These are phyloP conservation scores for Claviceps lovelessii DNA, from an alignment of 2,329 filamentous ascomycete species.

Conservation along the genomic window DNA sequence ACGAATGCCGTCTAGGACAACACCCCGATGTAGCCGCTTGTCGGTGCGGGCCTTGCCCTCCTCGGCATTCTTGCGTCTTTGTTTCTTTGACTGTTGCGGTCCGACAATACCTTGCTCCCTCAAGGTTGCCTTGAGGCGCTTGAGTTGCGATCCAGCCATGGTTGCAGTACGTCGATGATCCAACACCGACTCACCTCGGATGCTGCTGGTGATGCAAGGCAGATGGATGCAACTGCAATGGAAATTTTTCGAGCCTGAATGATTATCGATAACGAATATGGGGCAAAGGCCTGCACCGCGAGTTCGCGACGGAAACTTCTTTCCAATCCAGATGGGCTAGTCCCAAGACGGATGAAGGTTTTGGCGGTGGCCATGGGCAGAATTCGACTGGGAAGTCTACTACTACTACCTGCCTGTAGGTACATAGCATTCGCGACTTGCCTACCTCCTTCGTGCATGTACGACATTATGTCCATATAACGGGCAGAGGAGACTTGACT, in stretches of 20 bases:
- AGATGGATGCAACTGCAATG: neutral
- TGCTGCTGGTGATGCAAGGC: slow-evolving; percentile 5
- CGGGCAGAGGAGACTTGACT: too few species aligned
- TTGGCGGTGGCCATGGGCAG: slow-evolving; percentile 12
- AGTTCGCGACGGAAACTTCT: neutral
- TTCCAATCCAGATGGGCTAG: neutral
- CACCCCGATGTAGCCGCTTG: slow-evolving; percentile 61
- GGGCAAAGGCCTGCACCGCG: neutral
- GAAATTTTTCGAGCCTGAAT: slow-evolving; percentile 1
- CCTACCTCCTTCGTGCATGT: too few species aligned
- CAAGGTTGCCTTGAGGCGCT: slow-evolving; percentile 83
- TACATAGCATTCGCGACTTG: too few species aligned
- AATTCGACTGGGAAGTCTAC: neutral
- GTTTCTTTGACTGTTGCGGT: slow-evolving; percentile 89
- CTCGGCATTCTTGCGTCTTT: slow-evolving; percentile 61
- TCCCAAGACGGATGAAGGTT: slow-evolving; percentile 3
- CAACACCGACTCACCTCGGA: slow-evolving; percentile 1
- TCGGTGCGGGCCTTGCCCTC: slow-evolving; percentile 51
- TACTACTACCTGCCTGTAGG: too few species aligned
- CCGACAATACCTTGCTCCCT: slow-evolving; percentile 80
- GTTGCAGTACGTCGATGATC: slow-evolving; percentile 11
- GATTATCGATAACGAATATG: slow-evolving; percentile 8
- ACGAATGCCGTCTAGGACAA: slow-evolving; percentile 70
- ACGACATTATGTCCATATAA: neutral
- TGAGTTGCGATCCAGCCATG: slow-evolving; percentile 94